Percentiles rank a stretch among this genome's conserved stretches.
Evolutionary conservation across 352 stramenopile genomes (phyloP).

Genomic region (Phytophthora hybrid): DNA sequence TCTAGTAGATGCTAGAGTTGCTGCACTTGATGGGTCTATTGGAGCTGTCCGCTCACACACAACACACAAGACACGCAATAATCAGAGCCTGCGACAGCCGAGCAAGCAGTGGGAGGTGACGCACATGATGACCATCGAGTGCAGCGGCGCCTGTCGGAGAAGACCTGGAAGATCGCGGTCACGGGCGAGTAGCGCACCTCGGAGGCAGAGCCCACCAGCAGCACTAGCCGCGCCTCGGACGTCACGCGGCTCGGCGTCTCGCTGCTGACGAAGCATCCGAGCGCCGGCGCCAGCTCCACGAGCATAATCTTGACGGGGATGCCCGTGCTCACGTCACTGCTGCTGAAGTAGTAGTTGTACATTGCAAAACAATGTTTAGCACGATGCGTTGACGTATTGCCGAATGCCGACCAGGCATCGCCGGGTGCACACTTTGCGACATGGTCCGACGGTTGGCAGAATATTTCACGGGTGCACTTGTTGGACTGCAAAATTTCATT

Average conservation of each 20-base stretch:
- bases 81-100: too few relatives aligned
- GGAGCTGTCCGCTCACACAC: slow-evolving; percentile 46
- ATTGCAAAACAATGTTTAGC: slow-evolving; percentile 15
- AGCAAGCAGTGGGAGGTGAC: background rate
- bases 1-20: slow-evolving; percentile 89
- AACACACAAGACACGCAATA: background rate
- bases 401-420: too few relatives aligned
- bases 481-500: too few relatives aligned
- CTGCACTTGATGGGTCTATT: slow-evolving; percentile 87
- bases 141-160: slow-evolving; percentile 81
- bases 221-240: slow-evolving; percentile 48
- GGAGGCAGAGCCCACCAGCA: slow-evolving; percentile 60
- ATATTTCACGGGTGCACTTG: too few relatives aligned
- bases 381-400: too few relatives aligned
- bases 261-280: slow-evolving; percentile 53
- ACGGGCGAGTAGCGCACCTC: slow-evolving; percentile 84
- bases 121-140: slow-evolving; percentile 84
- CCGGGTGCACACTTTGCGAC: too few relatives aligned
- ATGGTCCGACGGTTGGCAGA: too few relatives aligned
- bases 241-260: slow-evolving; percentile 29
- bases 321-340: slow-evolving; percentile 68
- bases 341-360: slow-evolving; percentile 91
- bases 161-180: slow-evolving; percentile 90
- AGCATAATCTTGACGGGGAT: slow-evolving; percentile 85
- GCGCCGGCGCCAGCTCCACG: slow-evolving; percentile 70